Percentiles rank a stretch among this genome's conserved stretches.
phyloP scores from a whole-genome alignment of 495 filamentous ascomycete species.

The Bombardia bombarda region DNA sequence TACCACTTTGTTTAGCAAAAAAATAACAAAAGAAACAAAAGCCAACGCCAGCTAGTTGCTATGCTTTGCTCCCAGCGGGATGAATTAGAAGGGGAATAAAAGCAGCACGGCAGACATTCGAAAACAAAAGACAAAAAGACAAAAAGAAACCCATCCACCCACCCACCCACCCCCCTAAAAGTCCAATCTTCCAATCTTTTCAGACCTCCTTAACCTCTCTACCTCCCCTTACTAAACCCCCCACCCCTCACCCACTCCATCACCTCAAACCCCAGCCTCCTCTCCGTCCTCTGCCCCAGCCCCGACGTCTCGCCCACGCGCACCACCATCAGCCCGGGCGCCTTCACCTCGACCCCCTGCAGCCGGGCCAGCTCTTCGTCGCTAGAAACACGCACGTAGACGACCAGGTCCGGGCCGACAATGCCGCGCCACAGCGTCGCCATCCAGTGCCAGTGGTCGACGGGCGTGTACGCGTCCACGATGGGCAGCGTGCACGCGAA shows the following conservation, averaged over 20 bases:
- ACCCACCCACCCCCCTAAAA: background rate
- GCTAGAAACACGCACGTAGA: constrained; percentile 46
- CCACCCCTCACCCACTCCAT: constrained; percentile 61
- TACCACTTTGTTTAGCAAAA: too few relatives aligned
- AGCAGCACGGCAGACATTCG: too few relatives aligned
- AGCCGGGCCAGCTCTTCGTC: constrained; percentile 13
- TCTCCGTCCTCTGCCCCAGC: constrained; percentile 58
- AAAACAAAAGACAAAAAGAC: too few relatives aligned
- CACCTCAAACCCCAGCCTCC: constrained; percentile 74
- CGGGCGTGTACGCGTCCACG: constrained; percentile 64
- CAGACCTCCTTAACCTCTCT: background rate
- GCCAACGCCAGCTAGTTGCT: too few relatives aligned
- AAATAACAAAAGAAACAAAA: too few relatives aligned
- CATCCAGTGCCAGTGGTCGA: constrained; percentile 98
- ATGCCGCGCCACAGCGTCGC: constrained; percentile 88
- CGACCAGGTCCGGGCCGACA: constrained; percentile 77
- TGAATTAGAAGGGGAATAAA: too few relatives aligned
- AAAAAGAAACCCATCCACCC: background rate
- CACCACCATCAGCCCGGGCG: constrained; percentile 28
- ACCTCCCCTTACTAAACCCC: constrained; percentile 17
- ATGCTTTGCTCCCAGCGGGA: too few relatives aligned
- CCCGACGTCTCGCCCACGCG: constrained; percentile 7
- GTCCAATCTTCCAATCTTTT: background rate
- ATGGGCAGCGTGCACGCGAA: constrained; percentile 68
- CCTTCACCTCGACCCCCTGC: constrained; percentile 49